Evolutionary conservation across 495 filamentous ascomycete genomes (phyloP).

Genomic region (Penicillium goetzii): DNA sequence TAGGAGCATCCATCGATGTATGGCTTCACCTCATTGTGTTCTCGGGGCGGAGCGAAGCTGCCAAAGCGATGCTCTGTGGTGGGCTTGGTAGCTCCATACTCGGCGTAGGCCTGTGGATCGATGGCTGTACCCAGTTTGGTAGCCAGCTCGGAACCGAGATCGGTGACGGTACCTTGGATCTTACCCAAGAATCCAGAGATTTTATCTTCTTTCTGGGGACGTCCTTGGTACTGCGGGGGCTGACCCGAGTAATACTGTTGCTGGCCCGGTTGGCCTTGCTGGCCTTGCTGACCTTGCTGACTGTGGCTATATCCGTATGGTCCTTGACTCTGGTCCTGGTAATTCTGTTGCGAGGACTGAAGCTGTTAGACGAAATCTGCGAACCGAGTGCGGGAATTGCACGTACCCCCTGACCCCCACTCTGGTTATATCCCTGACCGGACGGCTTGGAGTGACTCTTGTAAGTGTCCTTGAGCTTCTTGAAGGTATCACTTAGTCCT

Average conservation of each 20-base stretch:
- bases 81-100: slow-evolving; percentile 50
- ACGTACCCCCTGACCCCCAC: slow-evolving; percentile 24
- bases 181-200: slow-evolving; percentile 59
- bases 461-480: slow-evolving; percentile 51
- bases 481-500: slow-evolving; percentile 59
- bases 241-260: slow-evolving; percentile 20
- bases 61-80: slow-evolving; percentile 68
- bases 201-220: slow-evolving; percentile 48
- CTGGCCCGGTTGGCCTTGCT: slow-evolving; percentile 13
- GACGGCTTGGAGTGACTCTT: slow-evolving; percentile 35
- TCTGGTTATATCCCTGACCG: slow-evolving; percentile 25
- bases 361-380: not conserved
- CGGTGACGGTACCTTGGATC: slow-evolving; percentile 57
- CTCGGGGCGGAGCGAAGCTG: slow-evolving; percentile 75
- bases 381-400: not conserved
- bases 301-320: slow-evolving; percentile 22
- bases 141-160: slow-evolving; percentile 54
- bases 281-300: slow-evolving; percentile 8
- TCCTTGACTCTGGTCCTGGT: slow-evolving; percentile 24
- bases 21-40: slow-evolving; percentile 78
- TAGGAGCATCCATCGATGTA: slow-evolving; percentile 93
- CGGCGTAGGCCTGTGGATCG: slow-evolving; percentile 54
- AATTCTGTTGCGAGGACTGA: not conserved
- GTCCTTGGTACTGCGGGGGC: slow-evolving; percentile 29
- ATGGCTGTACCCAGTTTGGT: slow-evolving; percentile 51